Evolutionary conservation across 2,329 filamentous ascomycete species (phyloP), one percentile per base, ranked within the genome.

Genomic region (Penicillium aurantiogriseum): DNA sequence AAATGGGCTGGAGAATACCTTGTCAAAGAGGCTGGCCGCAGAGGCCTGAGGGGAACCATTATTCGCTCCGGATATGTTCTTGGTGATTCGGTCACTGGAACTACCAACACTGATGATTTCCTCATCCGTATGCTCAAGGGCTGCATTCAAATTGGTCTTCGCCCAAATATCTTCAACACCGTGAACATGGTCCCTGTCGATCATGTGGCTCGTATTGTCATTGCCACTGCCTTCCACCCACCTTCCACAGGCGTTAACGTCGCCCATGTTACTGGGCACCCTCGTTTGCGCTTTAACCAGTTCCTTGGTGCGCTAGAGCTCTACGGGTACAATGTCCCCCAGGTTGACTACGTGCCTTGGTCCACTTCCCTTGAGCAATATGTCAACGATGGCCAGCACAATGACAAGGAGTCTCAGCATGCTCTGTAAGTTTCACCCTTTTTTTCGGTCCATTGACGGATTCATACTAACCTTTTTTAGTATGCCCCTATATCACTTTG

Each of bases 131-230:
- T 97, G 77, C 78, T 88, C 56, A 96, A 97, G 78, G 92, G 91
- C 56, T 96, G 91, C 68, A 80, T 96, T 50, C 92, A 97, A 74
- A 80, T 97, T 3, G 79, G 79, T 2, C 81, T 82, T 3, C 83
- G 91, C 0, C 93, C 92, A 1, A 82, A 84, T 64, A 95, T 97
- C 65, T 76, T 81, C 71, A 97, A 96, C 78, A 90, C 91, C 0
- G 86, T 97, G 74, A 97, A 97, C 78, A 86, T 88, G 73, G 89
- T 96, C 0, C 92, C 93, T 0, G 92, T 96, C 27, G 86, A 86
- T 61, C 91, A 96, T 64, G 92, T 97, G 36, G 85, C 88, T 1
- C 82, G 85, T n/a, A 84, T 96, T 8, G 88, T 96, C 27, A 85
- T 91, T 19, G 90, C 92, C 0, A 80, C 88, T 5, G 83, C 86